Evolutionary conservation across 2,329 filamentous ascomycete species (phyloP), one percentile per base, ranked within the genome.

Genomic region (Hypoxylon sp.): DNA sequence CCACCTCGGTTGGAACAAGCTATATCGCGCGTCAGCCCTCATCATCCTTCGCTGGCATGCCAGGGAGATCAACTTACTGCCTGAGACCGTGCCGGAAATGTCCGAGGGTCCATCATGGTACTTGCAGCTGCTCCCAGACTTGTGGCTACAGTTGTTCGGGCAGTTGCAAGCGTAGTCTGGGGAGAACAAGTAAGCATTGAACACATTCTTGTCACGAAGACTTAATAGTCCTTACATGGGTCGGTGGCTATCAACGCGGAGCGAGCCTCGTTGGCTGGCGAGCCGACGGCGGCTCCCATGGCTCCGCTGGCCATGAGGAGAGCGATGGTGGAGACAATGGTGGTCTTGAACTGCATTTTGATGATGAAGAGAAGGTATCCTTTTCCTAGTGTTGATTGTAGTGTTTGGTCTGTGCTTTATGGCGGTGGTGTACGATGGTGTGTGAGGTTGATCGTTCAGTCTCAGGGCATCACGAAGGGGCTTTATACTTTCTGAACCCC

Each of bases 281-380:
- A 33, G 9, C 24, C 43, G 29, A 50, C 43, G 8, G 26, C 38
- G 10, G 37, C 48, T 23, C 48, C 48, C 26, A 50, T 42, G 15
- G 48, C 27, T 3, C 17, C 4, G 48, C 15, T 35, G 18, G 48
- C 38, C 20, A 50, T 13, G 37, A 42, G 37, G 20, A 50, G 48
- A n/a, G 38, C 26, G 37, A 43, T 4, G 24, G 27, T n/a, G 26
- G 48, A 42, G 26, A 50, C 17, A 38, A 27, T 27, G 18, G 48
- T 33, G 17, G 42, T 31, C 26, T 50, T 50, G 48, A 50, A 50
- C 1, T 23, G 27, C 48, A 50, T 50, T 35, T 33, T 42, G 48
- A 50, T 18, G 24, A 18, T 35, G 23, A 26, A 20, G 15, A 31
- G 10, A 26, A 21, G 17, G 8, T 49, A 23, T 5, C 26, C n/a